These are phyloP conservation scores for Gossypium gossypioides DNA, from an alignment of 441 rosid species.

Conservation along the genomic window DNA sequence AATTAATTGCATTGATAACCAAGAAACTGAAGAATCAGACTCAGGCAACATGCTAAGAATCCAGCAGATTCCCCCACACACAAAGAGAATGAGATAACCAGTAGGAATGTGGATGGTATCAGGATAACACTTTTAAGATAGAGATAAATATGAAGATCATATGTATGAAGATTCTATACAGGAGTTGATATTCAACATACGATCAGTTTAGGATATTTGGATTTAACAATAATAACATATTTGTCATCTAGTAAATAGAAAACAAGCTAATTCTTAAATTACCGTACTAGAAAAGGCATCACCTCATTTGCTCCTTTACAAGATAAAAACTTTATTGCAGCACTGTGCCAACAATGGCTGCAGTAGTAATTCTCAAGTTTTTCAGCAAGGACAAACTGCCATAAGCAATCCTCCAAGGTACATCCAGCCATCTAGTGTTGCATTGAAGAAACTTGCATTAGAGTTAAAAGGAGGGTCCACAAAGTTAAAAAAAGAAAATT, in stretches of 20 bases:
- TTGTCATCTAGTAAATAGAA: not conserved
- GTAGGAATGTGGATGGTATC: not conserved
- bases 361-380: conserved; percentile 63
- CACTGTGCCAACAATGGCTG: conserved; percentile 71
- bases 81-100: not conserved
- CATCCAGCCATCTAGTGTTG: conserved; percentile 44
- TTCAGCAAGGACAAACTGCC: conserved; percentile 50
- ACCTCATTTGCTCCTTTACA: conserved; percentile 43
- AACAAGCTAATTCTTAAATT: not conserved
- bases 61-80: not conserved
- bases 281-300: not conserved
- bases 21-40: not conserved
- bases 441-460: conserved; percentile 6
- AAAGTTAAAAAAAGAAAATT: not conserved
- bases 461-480: not conserved
- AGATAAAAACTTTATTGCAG: conserved; percentile 51
- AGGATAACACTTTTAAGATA: not conserved
- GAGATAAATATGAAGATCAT: not conserved
- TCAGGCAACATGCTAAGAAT: not conserved
- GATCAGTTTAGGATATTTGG: not conserved
- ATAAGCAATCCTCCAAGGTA: conserved; percentile 61
- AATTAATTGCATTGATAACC: not conserved
- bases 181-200: not conserved
- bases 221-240: not conserved
- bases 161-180: not conserved